Evolutionary conservation across 306 rosid species (phyloP).

Genomic region (Glycine latifolia): DNA sequence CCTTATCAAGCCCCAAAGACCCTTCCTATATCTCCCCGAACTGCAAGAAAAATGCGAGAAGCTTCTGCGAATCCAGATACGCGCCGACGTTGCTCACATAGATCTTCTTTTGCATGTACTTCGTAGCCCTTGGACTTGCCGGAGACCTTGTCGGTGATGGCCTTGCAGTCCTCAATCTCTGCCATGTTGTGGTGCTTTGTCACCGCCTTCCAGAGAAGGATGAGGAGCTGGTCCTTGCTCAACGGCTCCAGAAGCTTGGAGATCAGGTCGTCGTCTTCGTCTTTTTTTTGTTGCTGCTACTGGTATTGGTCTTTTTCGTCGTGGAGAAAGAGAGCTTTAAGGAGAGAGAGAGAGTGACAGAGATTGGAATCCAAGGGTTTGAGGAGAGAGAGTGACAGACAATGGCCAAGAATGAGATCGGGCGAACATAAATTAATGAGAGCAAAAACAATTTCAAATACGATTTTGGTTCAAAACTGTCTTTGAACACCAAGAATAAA

Average conservation of each 20-base stretch:
- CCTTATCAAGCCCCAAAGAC: constrained; percentile 91
- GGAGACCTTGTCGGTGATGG: constrained; percentile 85
- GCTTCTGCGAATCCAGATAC: constrained; percentile 75
- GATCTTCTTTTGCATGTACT: constrained; percentile 89
- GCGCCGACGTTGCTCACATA: constrained; percentile 89
- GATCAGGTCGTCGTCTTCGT: constrained; percentile 73
- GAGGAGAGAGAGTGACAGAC: too few relatives aligned
- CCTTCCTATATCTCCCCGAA: constrained; percentile 96
- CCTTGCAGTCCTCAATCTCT: constrained; percentile 89
- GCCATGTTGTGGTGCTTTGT: constrained; percentile 71
- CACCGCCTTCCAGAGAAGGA: constrained; percentile 69
- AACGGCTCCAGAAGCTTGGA: constrained; percentile 77
- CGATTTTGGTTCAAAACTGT: too few relatives aligned
- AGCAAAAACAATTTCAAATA: too few relatives aligned
- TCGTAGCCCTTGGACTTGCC: constrained; percentile 97
- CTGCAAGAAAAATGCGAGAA: constrained; percentile 62
- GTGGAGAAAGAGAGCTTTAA: too few relatives aligned
- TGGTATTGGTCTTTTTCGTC: constrained; percentile 18
- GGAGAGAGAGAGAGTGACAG: too few relatives aligned
- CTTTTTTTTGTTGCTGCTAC: constrained; percentile 2
- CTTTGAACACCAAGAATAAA: too few relatives aligned
- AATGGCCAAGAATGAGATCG: too few relatives aligned
- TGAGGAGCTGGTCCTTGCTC: constrained; percentile 68
- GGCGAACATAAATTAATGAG: too few relatives aligned
- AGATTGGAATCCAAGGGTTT: too few relatives aligned